Base-by-base conservation (phyloP, 2,329 filamentous ascomycete genomes). In the Fusarium veterinarium region DNA sequence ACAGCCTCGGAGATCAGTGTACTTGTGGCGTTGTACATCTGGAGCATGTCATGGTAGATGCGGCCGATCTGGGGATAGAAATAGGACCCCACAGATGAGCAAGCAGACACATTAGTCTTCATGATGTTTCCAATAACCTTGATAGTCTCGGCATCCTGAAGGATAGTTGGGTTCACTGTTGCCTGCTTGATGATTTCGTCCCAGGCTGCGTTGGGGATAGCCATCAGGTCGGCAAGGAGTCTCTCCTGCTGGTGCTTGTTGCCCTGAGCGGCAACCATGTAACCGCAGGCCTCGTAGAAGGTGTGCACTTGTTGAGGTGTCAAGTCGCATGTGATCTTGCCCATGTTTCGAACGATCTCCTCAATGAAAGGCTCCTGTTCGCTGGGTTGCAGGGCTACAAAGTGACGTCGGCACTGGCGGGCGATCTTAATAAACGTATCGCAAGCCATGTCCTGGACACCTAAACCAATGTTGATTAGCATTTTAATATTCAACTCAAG, bases 391-490 rank as follows among this genome's bases (percentile, higher is more conserved):
- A 97, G 88, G 20, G 95, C 95, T 70, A 99, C 96, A 81, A 99
- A 99, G 82, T 99, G 97, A 64, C 96, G 92, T 80, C 96, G 93
- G 85, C 96, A 99, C 83, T 98, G 97, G 81, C 97, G 95, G 31
- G 96, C 97, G 80, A 99, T 99, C 87, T 99, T 99, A 84, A 99
- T 99, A 79, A 99, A 99, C 0, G 96, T 99, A 83, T 99, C 97
- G 81, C 96, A 99, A 78, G 96, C 96, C 97, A 99, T 99, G 84
- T 99, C 96, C 84, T 99, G 97, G 31, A 99, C 96, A 86, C 94
- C 91, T 93, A 73, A 69, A 44, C 41, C 16, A 40, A 60, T 30
- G 6, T 59, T 44, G 65, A 64, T 83, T 76, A 82, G 79, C 53
- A 64, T 44, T 19, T 30, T 28, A 6, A n/a, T 12, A 17, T 42